Base-by-base conservation (phyloP, 2,329 filamentous ascomycete species). In the Curvularia spicifera region DNA sequence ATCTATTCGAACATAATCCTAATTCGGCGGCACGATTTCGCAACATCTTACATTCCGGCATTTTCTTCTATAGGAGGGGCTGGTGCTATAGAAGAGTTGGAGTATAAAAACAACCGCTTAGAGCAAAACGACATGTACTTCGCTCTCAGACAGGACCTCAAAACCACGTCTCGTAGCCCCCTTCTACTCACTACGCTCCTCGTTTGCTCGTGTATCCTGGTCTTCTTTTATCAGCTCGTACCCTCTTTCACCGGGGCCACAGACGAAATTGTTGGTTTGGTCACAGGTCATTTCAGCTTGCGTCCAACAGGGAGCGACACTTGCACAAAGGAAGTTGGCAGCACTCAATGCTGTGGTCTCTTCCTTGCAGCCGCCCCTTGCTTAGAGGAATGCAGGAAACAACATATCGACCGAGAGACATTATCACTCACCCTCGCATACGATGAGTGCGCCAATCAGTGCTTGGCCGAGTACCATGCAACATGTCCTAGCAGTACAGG, bases 191-290 rank as follows among this genome's bases (percentile, higher is more conserved):
- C 55, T 0, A 39, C 22, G 2, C 15, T 58, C 5, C 55, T 61
- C 31, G 12, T 58, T 37, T 33, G 48, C 29, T 28, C 51, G 8
- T 58, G 58, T 18, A 43, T 58, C 35, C 55, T 56, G n/a, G 24
- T 61, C 28, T 51, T 61, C 37, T 46, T 61, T 51, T 61, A 61
- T 39, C 55, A 58, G 9, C 47, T 61, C 22, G 26, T 59, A 2
- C 59, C 56, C 1, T 42, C 26, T 13, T 53, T 50, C n/a, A 55
- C 51, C 4, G 12, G 18, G 12, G 28, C 42, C 5, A 43, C 47
- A 15, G 46, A 51, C 29, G n/a, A 12, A 2, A 18, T 56, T 12
- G n/a, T 47, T 29, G 35, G 28, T 10, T 37, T 40, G 7, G 9
- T 57, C 15, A 24, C 40, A n/a, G 24, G 22, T 2, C 20, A 39